Conservation (phyloP, 169 alveolate species). For the Babesia ovis region DNA sequence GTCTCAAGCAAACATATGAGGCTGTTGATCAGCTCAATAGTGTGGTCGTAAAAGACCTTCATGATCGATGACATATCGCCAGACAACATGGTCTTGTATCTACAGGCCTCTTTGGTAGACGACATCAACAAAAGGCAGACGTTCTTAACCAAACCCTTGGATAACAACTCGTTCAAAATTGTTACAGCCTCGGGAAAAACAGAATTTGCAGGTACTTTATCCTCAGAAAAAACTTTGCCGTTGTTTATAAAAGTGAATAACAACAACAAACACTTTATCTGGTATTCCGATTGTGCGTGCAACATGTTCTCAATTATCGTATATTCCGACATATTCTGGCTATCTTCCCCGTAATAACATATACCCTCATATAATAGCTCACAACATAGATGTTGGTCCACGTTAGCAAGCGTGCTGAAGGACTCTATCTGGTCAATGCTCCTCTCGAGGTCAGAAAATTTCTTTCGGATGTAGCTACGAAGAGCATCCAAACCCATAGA, state of each 20-base stretch:
- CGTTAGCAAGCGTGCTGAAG: constrained; percentile 45
- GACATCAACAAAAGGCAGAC: constrained; percentile 38
- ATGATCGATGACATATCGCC: not conserved
- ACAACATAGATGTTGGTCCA: constrained; percentile 58
- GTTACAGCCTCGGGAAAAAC: constrained; percentile 54
- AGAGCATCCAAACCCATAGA: constrained; percentile 17
- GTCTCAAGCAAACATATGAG: constrained; percentile 20
- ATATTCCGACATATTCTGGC: constrained; percentile 49
- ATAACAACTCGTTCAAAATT: constrained; percentile 20
- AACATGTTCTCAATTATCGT: constrained; percentile 54
- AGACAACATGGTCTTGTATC: constrained; percentile 22
- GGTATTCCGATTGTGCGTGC: constrained; percentile 44
- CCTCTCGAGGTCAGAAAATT: constrained; percentile 21
- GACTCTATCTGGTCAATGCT: constrained; percentile 51
- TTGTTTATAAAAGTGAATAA: constrained; percentile 28
- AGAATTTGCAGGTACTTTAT: not conserved
- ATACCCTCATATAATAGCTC: constrained; percentile 60
- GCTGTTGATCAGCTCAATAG: constrained; percentile 19
- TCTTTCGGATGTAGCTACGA: constrained; percentile 24
- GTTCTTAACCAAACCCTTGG: constrained; percentile 41
- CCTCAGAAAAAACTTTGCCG: not conserved
- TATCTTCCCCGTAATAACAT: constrained; percentile 45
- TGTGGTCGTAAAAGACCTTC: constrained; percentile 7
- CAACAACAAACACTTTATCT: constrained; percentile 21
- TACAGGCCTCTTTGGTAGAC: constrained; percentile 39